Evolutionary conservation across 768 basidiomycete species (phyloP).

Genomic region (Suillus subluteus): DNA sequence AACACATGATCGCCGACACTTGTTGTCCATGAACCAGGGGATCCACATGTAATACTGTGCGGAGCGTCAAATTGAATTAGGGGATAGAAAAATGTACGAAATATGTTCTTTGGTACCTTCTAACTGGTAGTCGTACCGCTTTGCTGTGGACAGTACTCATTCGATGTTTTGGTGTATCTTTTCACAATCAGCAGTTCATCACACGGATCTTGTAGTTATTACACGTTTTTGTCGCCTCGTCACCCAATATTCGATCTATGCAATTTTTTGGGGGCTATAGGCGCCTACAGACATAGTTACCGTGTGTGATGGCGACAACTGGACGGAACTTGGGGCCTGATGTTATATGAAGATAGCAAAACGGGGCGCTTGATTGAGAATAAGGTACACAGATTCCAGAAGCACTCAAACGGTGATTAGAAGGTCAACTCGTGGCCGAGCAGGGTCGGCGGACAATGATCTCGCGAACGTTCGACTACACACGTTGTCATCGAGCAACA

Average conservation of each 20-base stretch:
- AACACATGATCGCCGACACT: neutral
- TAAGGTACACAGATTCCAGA: neutral
- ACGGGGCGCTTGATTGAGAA: neutral
- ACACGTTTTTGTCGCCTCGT: neutral
- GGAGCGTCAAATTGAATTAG: neutral
- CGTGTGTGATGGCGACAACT: neutral
- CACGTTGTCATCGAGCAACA: neutral
- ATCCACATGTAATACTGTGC: neutral
- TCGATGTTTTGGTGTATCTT: constrained; percentile 2
- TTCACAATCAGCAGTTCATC: neutral
- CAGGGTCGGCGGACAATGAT: neutral
- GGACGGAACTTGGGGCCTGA: too few relatives aligned
- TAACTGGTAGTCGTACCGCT: neutral
- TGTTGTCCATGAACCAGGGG: neutral
- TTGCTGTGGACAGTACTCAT: constrained; percentile 5
- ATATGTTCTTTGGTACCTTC: constrained; percentile 9
- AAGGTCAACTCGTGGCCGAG: too few relatives aligned
- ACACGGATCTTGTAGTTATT: neutral
- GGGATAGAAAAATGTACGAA: constrained; percentile 5
- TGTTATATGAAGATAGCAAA: too few relatives aligned
- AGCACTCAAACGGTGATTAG: neutral
- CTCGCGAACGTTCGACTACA: neutral
- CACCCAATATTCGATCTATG: constrained; percentile 2
- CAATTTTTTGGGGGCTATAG: neutral
- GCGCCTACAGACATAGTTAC: neutral